Evolutionary conservation across 1,284 basidiomycete species (phyloP).

Genomic region (Boletus semigastroideus): DNA sequence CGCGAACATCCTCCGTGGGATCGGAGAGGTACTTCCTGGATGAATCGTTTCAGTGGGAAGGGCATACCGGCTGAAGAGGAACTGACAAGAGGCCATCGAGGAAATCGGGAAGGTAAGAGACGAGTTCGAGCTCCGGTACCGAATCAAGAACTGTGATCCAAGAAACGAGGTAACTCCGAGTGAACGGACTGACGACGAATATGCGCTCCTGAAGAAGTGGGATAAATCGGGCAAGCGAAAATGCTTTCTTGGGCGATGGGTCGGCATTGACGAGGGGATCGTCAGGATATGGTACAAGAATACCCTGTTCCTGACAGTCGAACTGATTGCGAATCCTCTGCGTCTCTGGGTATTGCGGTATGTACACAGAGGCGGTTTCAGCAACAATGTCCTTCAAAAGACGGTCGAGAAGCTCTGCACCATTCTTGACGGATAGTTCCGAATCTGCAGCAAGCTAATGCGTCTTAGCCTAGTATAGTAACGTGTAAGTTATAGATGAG

Average conservation of each 20-base stretch:
- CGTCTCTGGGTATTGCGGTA: conserved; percentile 84
- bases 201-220: conserved; percentile 93
- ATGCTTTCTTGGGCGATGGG: conserved; percentile 68
- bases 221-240: conserved; percentile 93
- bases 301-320: conserved; percentile 47
- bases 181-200: conserved; percentile 94
- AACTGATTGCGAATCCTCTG: conserved; percentile 58
- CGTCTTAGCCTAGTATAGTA: conserved; percentile 14
- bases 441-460: conserved; percentile 91
- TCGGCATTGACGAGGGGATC: conserved; percentile 46
- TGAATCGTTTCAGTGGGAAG: conserved; percentile 11
- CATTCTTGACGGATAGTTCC: conserved; percentile 97
- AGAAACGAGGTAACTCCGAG: conserved; percentile 92
- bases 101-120: conserved; percentile 93
- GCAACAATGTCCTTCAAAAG: conserved; percentile 97
- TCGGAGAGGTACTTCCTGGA: conserved; percentile 92
- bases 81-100: conserved; percentile 90
- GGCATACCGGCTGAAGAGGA: conserved; percentile 4
- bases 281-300: conserved; percentile 65
- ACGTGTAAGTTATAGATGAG: conserved; percentile 22
- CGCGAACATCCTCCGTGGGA: conserved; percentile 90
- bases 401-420: conserved; percentile 96
- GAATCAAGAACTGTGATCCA: conserved; percentile 98
- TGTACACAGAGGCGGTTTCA: conserved; percentile 93
- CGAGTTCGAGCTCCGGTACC: conserved; percentile 93